Percentiles rank a stretch among this genome's conserved stretches.
Conservation (phyloP, 2,329 filamentous ascomycete species). For the Chalaropsis thielavioides region DNA sequence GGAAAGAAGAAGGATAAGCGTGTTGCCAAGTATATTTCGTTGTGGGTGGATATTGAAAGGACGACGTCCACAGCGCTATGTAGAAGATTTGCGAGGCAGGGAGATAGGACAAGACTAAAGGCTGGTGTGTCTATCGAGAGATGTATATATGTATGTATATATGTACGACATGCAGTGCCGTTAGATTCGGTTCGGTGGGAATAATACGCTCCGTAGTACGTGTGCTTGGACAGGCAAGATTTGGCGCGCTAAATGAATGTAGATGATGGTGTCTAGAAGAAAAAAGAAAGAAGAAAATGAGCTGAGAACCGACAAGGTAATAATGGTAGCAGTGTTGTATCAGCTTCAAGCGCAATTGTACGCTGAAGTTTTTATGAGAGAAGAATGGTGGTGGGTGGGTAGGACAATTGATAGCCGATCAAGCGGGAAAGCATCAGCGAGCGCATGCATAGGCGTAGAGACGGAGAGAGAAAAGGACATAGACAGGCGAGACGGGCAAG, state of each 20-base stretch:
- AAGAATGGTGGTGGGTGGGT: not conserved
- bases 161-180: not conserved
- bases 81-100: not conserved
- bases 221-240: not conserved
- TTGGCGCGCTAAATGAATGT: not conserved
- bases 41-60: not conserved
- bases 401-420: slow-evolving; percentile 2
- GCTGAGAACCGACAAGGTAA: not conserved
- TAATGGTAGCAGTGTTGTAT: not conserved
- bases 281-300: not conserved
- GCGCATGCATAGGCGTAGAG: not conserved
- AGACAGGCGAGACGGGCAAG: not conserved
- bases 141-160: not conserved
- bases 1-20: not conserved
- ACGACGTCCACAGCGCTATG: not conserved
- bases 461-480: not conserved
- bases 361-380: slow-evolving; percentile 1
- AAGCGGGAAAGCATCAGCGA: not conserved
- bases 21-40: not conserved
- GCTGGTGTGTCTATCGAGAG: not conserved
- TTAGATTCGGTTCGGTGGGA: not conserved
- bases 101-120: not conserved
- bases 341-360: not conserved
- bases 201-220: not conserved
- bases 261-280: not conserved